These are phyloP conservation scores for Carex pumila DNA, from an alignment of 176 grass and related monocot species.

Conservation along the genomic window DNA sequence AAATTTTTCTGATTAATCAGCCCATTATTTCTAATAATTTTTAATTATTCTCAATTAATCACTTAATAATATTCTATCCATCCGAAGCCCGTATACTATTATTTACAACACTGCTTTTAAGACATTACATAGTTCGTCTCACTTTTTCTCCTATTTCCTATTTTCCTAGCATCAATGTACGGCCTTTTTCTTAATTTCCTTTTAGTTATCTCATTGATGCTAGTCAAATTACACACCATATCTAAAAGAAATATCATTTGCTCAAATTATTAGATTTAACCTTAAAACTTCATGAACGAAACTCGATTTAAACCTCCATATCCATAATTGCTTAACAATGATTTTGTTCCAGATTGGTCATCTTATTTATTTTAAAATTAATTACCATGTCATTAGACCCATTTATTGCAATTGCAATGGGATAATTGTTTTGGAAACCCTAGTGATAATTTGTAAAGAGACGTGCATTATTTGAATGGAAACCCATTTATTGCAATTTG, in stretches of 20 bases:
- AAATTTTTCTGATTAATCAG: too few species aligned
- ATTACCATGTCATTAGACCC: neutral
- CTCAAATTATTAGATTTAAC: neutral
- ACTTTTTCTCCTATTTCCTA: neutral
- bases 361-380: neutral
- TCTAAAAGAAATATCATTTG: neutral
- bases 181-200: neutral
- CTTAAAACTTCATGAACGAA: neutral
- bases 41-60: too few species aligned
- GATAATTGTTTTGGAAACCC: neutral
- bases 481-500: too few species aligned
- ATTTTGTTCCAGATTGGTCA: neutral
- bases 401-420: neutral
- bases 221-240: neutral
- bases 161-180: neutral
- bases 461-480: neutral
- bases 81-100: too few species aligned
- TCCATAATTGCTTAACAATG: neutral
- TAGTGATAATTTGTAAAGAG: neutral
- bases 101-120: too few species aligned
- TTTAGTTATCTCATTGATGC: neutral
- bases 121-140: neutral
- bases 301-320: neutral
- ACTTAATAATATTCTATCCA: too few species aligned
- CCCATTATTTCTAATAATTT: too few species aligned